Conservation (phyloP, 2,329 filamentous ascomycete genomes). For the Colletotrichum sansevieriae region DNA sequence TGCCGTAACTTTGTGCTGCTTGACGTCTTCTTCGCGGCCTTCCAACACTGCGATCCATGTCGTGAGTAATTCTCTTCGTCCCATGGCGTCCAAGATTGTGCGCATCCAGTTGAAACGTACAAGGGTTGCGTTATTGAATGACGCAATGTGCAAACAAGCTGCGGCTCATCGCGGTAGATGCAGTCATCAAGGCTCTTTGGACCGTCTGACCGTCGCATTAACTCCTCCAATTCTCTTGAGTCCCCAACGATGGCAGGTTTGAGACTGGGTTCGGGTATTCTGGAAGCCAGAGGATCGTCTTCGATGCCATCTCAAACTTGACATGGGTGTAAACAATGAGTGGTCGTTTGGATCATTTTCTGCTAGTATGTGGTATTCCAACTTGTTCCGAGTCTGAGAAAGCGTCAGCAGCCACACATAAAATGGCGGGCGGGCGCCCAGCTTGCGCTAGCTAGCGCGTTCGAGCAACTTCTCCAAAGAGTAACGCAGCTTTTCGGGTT, state of each 20-base stretch:
- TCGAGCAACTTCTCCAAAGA: slow-evolving; percentile 30
- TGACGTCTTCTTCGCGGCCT: background rate
- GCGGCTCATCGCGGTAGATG: slow-evolving; percentile 57
- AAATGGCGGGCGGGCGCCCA: background rate
- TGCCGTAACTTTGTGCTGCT: background rate
- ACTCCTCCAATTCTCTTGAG: background rate
- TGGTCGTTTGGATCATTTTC: background rate
- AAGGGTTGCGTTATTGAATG: slow-evolving; percentile 54
- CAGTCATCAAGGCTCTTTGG: slow-evolving; percentile 53
- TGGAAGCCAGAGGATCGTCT: slow-evolving; percentile 1
- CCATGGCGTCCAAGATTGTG: background rate
- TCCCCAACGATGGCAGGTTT: slow-evolving; percentile 2
- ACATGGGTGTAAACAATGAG: background rate
- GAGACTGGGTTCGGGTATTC: background rate
- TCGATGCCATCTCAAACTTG: background rate
- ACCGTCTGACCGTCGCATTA: background rate
- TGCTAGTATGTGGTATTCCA: background rate
- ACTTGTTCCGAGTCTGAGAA: background rate
- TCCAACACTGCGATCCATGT: background rate
- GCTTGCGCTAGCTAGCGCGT: background rate
- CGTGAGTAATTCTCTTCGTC: background rate
- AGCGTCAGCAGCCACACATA: background rate
- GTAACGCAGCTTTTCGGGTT: slow-evolving; percentile 42
- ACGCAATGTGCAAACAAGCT: slow-evolving; percentile 61
- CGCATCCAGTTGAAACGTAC: background rate